Conservation (phyloP, 2,329 filamentous ascomycete genomes). For the Thermothelomyces thermophilus region DNA sequence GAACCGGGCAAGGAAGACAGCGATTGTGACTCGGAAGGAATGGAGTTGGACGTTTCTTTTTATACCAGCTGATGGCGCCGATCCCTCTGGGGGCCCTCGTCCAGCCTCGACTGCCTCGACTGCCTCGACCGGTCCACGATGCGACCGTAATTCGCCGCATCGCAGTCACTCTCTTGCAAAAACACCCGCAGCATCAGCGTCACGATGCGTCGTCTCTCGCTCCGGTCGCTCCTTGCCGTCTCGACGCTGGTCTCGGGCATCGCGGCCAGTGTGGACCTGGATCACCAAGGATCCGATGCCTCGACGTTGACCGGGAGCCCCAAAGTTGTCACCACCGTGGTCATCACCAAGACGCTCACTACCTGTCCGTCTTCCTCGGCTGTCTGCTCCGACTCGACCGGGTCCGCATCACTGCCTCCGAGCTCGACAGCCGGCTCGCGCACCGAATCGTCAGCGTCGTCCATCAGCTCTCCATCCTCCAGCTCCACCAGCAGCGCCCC, state of each 20-base stretch:
- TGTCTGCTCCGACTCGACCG: conserved; percentile 1
- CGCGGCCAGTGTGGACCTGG: conserved; percentile 3
- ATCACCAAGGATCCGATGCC: background rate
- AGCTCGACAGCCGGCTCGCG: no score
- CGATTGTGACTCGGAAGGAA: no score
- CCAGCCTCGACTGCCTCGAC: background rate
- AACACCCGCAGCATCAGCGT: conserved; percentile 1
- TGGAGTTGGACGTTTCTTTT: background rate
- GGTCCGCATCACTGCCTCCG: background rate
- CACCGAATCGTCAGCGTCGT: no score
- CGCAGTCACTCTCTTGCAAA: conserved; percentile 19
- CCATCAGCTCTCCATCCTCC: no score
- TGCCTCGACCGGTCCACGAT: conserved; percentile 8
- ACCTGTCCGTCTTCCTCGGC: conserved; percentile 8
- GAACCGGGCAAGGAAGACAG: no score
- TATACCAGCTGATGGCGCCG: background rate
- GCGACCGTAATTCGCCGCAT: conserved; percentile 6
- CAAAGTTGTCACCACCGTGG: conserved; percentile 14
- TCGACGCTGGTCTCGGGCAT: conserved; percentile 18
- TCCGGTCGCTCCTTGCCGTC: conserved; percentile 20
- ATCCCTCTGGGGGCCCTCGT: conserved; percentile 5
- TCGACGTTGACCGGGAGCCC: background rate
- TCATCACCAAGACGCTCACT: conserved; percentile 16
- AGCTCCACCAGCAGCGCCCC: no score
- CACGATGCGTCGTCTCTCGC: conserved; percentile 23